Evolutionary conservation across 2,329 filamentous ascomycete genomes (phyloP).

Genomic region (Colletotrichum falcatum): DNA sequence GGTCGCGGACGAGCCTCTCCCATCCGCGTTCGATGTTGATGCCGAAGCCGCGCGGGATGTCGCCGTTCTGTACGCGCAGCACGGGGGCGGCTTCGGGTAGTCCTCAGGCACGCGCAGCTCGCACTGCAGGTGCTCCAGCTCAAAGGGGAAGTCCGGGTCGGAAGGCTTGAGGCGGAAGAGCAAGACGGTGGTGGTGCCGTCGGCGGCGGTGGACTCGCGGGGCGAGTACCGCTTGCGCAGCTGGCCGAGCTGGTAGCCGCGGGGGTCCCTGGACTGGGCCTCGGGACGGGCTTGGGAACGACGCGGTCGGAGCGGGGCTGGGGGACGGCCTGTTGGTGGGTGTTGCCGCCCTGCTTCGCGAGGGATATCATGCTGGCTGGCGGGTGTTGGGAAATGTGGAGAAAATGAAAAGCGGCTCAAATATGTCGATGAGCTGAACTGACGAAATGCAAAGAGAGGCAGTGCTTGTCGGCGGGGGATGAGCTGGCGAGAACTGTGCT

Average conservation of each 20-base stretch:
- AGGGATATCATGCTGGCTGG: slow-evolving; percentile 54
- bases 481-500: slow-evolving; percentile 10
- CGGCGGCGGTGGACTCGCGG: slow-evolving; percentile 55
- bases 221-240: slow-evolving; percentile 74
- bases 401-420: slow-evolving; percentile 33
- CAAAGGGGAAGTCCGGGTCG: slow-evolving; percentile 87
- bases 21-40: slow-evolving; percentile 84
- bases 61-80: slow-evolving; percentile 74
- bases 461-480: slow-evolving; percentile 28
- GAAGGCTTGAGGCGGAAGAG: slow-evolving; percentile 77
- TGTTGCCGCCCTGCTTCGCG: slow-evolving; percentile 46
- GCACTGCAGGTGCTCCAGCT: slow-evolving; percentile 76
- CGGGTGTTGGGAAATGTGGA: neutral
- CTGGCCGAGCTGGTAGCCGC: slow-evolving; percentile 81
- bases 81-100: slow-evolving; percentile 69
- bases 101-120: slow-evolving; percentile 71
- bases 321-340: slow-evolving; percentile 60
- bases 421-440: slow-evolving; percentile 41
- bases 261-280: slow-evolving; percentile 74
- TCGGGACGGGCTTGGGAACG: slow-evolving; percentile 74
- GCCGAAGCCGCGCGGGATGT: slow-evolving; percentile 77
- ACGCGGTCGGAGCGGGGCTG: slow-evolving; percentile 61
- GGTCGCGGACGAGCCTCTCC: slow-evolving; percentile 69
- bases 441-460: slow-evolving; percentile 25
- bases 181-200: slow-evolving; percentile 65